These are phyloP conservation scores for Colletotrichum zoysiae DNA, from an alignment of 2,329 filamentous ascomycete species.

Conservation along the genomic window DNA sequence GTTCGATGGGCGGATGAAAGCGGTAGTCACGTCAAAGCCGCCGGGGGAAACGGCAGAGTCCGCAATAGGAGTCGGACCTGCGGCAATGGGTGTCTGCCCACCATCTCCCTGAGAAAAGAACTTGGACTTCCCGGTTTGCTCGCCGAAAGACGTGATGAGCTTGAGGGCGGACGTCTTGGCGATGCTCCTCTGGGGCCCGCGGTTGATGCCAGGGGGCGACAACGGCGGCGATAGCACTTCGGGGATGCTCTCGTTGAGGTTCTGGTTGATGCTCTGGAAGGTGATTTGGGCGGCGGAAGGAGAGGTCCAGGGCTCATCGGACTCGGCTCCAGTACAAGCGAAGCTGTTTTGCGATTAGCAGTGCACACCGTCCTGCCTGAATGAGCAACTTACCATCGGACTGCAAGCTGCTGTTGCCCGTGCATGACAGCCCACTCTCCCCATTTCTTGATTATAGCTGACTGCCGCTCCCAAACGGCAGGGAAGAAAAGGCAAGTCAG, in stretches of 20 bases:
- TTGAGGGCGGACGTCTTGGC: conserved; percentile 88
- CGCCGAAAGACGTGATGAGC: conserved; percentile 89
- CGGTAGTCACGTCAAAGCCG: conserved; percentile 73
- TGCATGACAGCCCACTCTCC: conserved; percentile 91
- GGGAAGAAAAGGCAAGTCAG: conserved; percentile 87
- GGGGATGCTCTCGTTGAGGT: conserved; percentile 66
- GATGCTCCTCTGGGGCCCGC: conserved; percentile 71
- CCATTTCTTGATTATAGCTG: conserved; percentile 91
- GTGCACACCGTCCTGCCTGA: background rate
- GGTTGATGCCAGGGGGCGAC: conserved; percentile 77
- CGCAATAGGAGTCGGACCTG: conserved; percentile 89
- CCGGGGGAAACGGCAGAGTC: conserved; percentile 81
- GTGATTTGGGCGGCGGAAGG: conserved; percentile 77
- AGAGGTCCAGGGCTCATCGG: conserved; percentile 88
- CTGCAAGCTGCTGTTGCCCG: conserved; percentile 89
- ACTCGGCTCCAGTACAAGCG: conserved; percentile 88
- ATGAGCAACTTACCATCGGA: conserved; percentile 71
- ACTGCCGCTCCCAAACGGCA: conserved; percentile 90
- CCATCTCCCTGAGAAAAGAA: conserved; percentile 71
- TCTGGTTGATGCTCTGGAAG: conserved; percentile 66
- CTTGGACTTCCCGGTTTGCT: conserved; percentile 69
- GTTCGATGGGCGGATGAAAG: conserved; percentile 75
- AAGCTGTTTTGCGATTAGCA: conserved; percentile 64
- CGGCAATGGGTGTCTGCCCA: conserved; percentile 80
- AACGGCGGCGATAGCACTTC: conserved; percentile 77